Conservation (phyloP, 768 basidiomycete genomes). For the Trichaptum fuscoviolaceum region DNA sequence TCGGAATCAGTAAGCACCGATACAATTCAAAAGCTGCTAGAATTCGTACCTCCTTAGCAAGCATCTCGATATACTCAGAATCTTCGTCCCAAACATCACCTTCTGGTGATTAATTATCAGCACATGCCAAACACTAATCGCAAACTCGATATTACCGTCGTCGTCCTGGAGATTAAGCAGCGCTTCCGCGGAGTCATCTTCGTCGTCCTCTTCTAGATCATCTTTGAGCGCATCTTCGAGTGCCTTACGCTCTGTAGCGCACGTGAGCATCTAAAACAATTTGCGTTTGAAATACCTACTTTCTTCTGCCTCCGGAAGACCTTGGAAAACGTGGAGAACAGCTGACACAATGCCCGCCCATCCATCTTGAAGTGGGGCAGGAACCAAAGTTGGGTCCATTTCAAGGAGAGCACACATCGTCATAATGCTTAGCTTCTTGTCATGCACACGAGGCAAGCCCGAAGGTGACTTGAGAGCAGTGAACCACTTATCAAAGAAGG, state of each 20-base stretch:
- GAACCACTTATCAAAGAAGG: conserved; percentile 88
- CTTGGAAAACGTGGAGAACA: conserved; percentile 68
- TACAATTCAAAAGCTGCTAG: neutral
- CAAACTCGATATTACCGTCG: conserved; percentile 38
- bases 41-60: conserved; percentile 67
- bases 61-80: conserved; percentile 81
- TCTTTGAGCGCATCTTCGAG: conserved; percentile 47
- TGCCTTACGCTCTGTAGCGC: conserved; percentile 46
- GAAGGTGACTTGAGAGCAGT: conserved; percentile 50
- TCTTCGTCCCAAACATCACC: conserved; percentile 92
- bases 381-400: conserved; percentile 52
- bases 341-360: conserved; percentile 75
- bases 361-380: conserved; percentile 55
- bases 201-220: conserved; percentile 37
- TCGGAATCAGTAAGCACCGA: conserved; percentile 6
- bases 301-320: conserved; percentile 69
- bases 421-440: conserved; percentile 79
- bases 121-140: neutral
- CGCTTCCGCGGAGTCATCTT: conserved; percentile 48
- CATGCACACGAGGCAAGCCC: conserved; percentile 77
- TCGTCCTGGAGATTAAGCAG: conserved; percentile 63
- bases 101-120: conserved; percentile 19
- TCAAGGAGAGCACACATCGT: conserved; percentile 76
- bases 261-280: conserved; percentile 5
- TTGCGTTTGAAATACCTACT: conserved; percentile 34